Conservation (phyloP, 352 stramenopile genomes). For the Phytophthora constricta region DNA sequence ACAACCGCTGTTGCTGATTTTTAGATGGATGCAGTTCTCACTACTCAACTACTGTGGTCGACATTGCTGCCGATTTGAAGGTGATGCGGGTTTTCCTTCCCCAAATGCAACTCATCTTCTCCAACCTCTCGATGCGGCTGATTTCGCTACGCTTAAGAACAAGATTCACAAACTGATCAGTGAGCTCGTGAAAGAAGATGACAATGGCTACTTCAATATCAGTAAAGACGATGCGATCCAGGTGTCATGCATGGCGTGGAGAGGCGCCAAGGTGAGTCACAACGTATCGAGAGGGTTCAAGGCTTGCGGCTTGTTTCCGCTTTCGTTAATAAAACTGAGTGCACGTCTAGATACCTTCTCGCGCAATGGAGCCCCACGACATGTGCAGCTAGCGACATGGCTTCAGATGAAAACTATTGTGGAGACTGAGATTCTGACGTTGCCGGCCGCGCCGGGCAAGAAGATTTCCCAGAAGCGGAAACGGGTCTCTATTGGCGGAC, state of each 20-base stretch:
- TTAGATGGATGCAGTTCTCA: slow-evolving; percentile 28
- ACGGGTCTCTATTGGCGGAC: background rate
- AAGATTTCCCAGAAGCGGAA: background rate
- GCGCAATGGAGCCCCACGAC: background rate
- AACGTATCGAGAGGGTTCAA: slow-evolving; percentile 3
- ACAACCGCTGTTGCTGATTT: slow-evolving; percentile 2
- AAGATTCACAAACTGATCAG: slow-evolving; percentile 7
- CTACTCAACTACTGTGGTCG: slow-evolving; percentile 15
- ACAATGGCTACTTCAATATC: slow-evolving; percentile 2
- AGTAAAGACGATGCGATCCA: slow-evolving; percentile 9
- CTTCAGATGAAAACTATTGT: slow-evolving; percentile 4
- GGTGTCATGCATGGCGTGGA: slow-evolving; percentile 9
- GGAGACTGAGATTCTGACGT: background rate
- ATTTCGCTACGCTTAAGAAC: slow-evolving; percentile 26
- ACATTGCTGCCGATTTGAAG: background rate
- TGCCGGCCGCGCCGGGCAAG: background rate
- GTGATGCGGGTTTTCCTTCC: slow-evolving; percentile 19
- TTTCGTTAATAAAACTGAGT: slow-evolving; percentile 16
- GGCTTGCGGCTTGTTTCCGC: slow-evolving; percentile 12
- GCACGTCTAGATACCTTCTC: slow-evolving; percentile 1
- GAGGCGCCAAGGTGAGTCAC: too few species aligned
- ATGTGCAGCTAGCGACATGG: slow-evolving; percentile 2
- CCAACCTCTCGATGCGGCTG: slow-evolving; percentile 28
- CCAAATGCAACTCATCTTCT: slow-evolving; percentile 27
- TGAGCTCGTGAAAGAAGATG: slow-evolving; percentile 8